Evolutionary conservation across 2,329 filamentous ascomycete species (phyloP).

Genomic region (Fusarium sp.): DNA sequence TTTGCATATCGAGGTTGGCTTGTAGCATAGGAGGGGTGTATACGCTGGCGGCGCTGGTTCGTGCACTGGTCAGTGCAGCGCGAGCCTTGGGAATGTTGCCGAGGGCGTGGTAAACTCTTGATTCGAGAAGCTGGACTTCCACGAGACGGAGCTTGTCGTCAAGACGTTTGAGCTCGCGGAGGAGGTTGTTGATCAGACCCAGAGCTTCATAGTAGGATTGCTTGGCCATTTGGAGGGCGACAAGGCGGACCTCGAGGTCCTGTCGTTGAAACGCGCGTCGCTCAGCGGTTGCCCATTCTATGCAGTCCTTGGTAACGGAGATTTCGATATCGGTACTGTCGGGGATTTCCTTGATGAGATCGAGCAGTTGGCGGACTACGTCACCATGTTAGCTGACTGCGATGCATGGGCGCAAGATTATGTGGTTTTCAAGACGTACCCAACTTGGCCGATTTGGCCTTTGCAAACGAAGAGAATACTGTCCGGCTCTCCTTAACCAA

Average conservation of each 20-base stretch:
- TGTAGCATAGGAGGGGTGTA: conserved; percentile 96
- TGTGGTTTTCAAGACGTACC: conserved; percentile 68
- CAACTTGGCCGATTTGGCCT: conserved; percentile 98
- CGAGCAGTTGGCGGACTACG: conserved; percentile 92
- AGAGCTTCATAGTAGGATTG: conserved; percentile 97
- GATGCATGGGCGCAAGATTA: conserved; percentile 6
- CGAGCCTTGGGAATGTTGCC: conserved; percentile 97
- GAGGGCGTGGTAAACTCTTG: conserved; percentile 94
- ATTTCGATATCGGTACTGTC: conserved; percentile 96
- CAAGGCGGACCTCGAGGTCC: conserved; percentile 96
- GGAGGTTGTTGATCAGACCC: conserved; percentile 93
- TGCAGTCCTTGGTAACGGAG: conserved; percentile 96
- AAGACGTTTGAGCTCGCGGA: conserved; percentile 96
- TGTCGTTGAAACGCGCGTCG: conserved; percentile 96
- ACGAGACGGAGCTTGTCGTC: conserved; percentile 99
- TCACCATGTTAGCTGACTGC: conserved; percentile 33
- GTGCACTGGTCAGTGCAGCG: conserved; percentile 91
- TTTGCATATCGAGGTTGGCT: conserved; percentile 98
- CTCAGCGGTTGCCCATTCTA: conserved; percentile 98
- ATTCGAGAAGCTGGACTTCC: conserved; percentile 97
- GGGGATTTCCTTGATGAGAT: conserved; percentile 93
- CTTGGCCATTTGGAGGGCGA: conserved; percentile 95
- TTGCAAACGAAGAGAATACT: conserved; percentile 94
- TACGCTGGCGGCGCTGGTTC: conserved; percentile 94
- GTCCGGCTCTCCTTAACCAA: conserved; percentile 91